Conservation (phyloP, 2,329 filamentous ascomycete genomes). For the Xylariomycetidae sp. region DNA sequence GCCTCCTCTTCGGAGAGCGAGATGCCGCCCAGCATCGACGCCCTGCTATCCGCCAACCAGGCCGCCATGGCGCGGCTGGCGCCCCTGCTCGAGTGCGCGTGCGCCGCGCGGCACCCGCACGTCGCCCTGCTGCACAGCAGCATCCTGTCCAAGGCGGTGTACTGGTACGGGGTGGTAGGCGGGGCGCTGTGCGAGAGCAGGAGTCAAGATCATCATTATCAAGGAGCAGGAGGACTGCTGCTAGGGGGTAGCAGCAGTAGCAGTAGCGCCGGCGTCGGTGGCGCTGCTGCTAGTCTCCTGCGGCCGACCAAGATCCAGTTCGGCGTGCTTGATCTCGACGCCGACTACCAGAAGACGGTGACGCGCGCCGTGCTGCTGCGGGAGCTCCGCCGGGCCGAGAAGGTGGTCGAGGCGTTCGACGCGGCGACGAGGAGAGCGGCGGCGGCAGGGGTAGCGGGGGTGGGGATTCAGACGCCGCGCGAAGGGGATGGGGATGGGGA, state of each 20-base stretch:
- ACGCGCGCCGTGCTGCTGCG: constrained; percentile 5
- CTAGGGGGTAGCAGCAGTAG: too few relatives aligned
- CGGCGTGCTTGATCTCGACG: constrained; percentile 6
- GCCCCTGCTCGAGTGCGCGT: constrained; percentile 8
- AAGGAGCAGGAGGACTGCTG: too few relatives aligned
- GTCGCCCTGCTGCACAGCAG: constrained; percentile 8
- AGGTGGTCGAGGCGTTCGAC: constrained; percentile 5
- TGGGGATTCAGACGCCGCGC: too few relatives aligned
- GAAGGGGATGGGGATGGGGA: too few relatives aligned
- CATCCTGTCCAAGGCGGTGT: constrained; percentile 10
- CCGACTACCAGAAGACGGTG: constrained; percentile 7
- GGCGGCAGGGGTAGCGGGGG: too few relatives aligned
- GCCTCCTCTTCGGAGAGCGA: constrained; percentile 4
- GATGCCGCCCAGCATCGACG: constrained; percentile 7
- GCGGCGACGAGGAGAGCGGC: too few relatives aligned
- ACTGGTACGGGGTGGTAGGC: constrained; percentile 11
- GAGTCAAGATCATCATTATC: too few relatives aligned
- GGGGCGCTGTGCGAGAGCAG: too few relatives aligned
- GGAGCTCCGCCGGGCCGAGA: constrained; percentile 6
- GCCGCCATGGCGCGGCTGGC: constrained; percentile 4
- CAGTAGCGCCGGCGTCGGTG: background rate
- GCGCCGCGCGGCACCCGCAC: constrained; percentile 7
- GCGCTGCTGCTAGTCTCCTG: background rate
- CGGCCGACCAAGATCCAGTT: constrained; percentile 6
- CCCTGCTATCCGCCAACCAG: constrained; percentile 8